Conservation (phyloP, 371 early-diverging fungal genomes). For the Mucor plumbeus region DNA sequence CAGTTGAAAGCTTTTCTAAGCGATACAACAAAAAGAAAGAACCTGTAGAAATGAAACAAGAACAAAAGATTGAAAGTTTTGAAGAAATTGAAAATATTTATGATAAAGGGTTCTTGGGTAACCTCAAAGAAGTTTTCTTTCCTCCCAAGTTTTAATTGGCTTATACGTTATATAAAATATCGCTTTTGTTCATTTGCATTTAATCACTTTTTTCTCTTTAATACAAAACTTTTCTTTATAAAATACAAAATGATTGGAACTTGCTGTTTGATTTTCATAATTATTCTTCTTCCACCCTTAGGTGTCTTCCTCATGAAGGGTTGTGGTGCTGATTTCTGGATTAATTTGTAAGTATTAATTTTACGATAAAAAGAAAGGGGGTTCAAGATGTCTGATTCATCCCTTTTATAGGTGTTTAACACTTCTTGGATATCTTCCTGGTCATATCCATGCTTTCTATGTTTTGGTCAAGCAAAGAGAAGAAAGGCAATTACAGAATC, state of each 20-base stretch:
- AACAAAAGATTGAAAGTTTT: conserved; percentile 43
- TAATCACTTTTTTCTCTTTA: conserved; percentile 1
- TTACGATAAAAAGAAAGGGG: neutral
- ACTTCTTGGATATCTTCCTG: conserved; percentile 38
- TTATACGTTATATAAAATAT: neutral
- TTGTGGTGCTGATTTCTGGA: conserved; percentile 54
- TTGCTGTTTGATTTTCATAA: conserved; percentile 54
- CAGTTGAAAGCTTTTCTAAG: conserved; percentile 24
- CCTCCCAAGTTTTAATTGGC: conserved; percentile 27
- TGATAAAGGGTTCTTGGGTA: conserved; percentile 62
- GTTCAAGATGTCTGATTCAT: too few species aligned
- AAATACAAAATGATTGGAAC: conserved; percentile 40
- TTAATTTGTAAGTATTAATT: conserved; percentile 44
- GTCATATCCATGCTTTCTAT: conserved; percentile 54
- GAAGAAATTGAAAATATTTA: conserved; percentile 70
- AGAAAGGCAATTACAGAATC: conserved; percentile 5
- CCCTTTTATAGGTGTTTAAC: too few species aligned
- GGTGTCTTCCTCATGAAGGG: conserved; percentile 54
- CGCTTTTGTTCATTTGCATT: neutral
- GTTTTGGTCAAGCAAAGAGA: conserved; percentile 48
- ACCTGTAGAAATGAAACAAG: conserved; percentile 10
- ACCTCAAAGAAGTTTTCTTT: conserved; percentile 48
- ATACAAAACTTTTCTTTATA: neutral
- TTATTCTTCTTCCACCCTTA: conserved; percentile 48
- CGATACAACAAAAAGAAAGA: conserved; percentile 32